Evolutionary conservation across 805 yeast genomes (phyloP), one percentile per base, ranked within the genome.

Genomic region (Yamadazyma paraphyllophila): DNA sequence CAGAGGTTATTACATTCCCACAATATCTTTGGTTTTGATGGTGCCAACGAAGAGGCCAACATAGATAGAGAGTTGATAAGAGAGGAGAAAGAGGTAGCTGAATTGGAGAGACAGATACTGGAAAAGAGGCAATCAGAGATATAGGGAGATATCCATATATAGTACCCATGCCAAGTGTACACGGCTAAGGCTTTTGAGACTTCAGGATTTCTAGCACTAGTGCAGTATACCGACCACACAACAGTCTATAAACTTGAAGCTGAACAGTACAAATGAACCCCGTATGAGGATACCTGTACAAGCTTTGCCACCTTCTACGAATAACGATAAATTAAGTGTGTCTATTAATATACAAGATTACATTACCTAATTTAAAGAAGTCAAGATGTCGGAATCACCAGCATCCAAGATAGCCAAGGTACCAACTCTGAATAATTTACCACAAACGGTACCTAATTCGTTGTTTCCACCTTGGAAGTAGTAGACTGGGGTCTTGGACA

Each of bases 381-480:
- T 66, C 74, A 94, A 85, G 80, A 94, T 91, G 79, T 94, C 99
- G 67, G 99, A 94, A 82, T 94, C 99, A 91, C 99, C 99, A 66
- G 97, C 97, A 67, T 94, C 99, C 69, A 92, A 80, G 67, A 94
- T 76, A 68, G 97, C 81, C 68, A 94, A 80, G 69, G 91, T 92
- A 82, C 98, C 98, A 66, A 94, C 98, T 82, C 97, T 89, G 97
- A 94, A 94, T 71, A 94, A 89, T 80, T 88, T 92, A 91, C 99
- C 99, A 81, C 97, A 92, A 65, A 97, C 96, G 66, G 99, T 94
- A 83, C 97, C 98, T 72, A 92, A 88, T 82, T 92, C 98, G 81
- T 92, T 92, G 97, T 92, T 92, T 77, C 96, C 96, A 83, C 97
- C 98, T 79, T 85, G 94, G 96, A 91, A 94, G 91, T 91, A 95